Evolutionary conservation across 2,329 filamentous ascomycete genomes (phyloP).

Genomic region (Colletotrichum sojae): DNA sequence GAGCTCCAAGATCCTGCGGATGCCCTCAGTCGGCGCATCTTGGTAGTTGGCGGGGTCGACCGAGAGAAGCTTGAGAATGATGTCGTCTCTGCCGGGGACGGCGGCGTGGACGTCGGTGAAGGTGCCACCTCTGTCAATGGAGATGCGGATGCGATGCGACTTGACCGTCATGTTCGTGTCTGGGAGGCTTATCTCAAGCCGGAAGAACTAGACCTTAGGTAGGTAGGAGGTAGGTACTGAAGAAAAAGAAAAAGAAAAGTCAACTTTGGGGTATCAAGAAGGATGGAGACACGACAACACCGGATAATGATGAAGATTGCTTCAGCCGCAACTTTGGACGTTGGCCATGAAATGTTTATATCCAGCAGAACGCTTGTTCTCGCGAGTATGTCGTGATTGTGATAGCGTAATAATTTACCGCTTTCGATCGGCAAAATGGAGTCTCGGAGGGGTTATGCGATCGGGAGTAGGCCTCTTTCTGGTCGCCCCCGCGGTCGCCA

Average conservation of each 20-base stretch:
- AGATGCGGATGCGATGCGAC: constrained; percentile 50
- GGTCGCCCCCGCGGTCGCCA: neutral
- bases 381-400: constrained; percentile 21
- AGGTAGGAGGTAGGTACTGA: too few relatives aligned
- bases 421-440: constrained; percentile 26
- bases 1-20: constrained; percentile 63
- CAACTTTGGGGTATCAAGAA: constrained; percentile 18
- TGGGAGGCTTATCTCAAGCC: constrained; percentile 20
- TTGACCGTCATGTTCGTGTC: constrained; percentile 43
- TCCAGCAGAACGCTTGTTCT: neutral
- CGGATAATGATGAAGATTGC: neutral
- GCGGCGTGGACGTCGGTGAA: constrained; percentile 81
- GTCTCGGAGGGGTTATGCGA: constrained; percentile 23
- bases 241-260: neutral
- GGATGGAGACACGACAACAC: constrained; percentile 1
- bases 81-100: constrained; percentile 75
- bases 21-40: constrained; percentile 82
- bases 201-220: neutral
- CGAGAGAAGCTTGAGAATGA: constrained; percentile 80
- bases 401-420: constrained; percentile 31
- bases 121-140: constrained; percentile 59
- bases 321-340: neutral
- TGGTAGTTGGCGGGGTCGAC: constrained; percentile 80
- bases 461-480: neutral
- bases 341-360: constrained; percentile 21